Conservation (phyloP, 108 stramenopile genomes). For the Nannochloropsis gaditana region DNA sequence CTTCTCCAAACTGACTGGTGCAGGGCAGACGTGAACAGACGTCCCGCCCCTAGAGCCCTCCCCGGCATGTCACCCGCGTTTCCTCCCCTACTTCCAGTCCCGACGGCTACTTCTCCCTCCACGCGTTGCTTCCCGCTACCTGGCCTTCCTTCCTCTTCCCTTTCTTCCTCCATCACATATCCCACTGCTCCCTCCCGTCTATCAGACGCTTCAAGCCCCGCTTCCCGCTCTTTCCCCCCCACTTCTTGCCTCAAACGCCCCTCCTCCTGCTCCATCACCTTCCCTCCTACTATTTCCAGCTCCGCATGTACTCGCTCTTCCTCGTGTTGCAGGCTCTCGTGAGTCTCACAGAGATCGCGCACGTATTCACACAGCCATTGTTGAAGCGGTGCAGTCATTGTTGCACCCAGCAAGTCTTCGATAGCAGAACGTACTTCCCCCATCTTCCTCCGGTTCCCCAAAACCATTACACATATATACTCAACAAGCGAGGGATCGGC, state of each 20-base stretch:
- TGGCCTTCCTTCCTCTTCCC: too few relatives aligned
- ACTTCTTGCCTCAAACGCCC: background rate
- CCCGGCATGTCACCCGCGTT: too few relatives aligned
- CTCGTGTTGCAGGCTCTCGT: background rate
- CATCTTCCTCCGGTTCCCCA: background rate
- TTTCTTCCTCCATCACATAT: too few relatives aligned
- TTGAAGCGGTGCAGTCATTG: background rate
- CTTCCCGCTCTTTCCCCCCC: background rate
- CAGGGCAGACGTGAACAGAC: too few relatives aligned
- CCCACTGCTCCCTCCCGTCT: too few relatives aligned
- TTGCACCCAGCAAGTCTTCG: constrained; percentile 19
- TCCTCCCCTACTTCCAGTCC: too few relatives aligned
- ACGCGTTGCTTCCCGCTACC: too few relatives aligned
- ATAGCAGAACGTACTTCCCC: background rate
- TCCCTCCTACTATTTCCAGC: background rate
- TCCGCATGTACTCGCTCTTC: background rate
- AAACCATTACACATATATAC: background rate
- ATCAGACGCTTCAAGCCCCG: background rate
- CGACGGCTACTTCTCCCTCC: too few relatives aligned
- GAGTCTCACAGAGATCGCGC: background rate
- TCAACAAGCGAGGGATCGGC: constrained; percentile 8
- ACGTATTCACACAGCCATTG: background rate
- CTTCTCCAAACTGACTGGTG: too few relatives aligned
- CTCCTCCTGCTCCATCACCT: background rate
- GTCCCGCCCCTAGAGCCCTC: too few relatives aligned